These are phyloP conservation scores for Globisporangium iwayamae DNA, from an alignment of 352 stramenopile genomes.

Conservation along the genomic window DNA sequence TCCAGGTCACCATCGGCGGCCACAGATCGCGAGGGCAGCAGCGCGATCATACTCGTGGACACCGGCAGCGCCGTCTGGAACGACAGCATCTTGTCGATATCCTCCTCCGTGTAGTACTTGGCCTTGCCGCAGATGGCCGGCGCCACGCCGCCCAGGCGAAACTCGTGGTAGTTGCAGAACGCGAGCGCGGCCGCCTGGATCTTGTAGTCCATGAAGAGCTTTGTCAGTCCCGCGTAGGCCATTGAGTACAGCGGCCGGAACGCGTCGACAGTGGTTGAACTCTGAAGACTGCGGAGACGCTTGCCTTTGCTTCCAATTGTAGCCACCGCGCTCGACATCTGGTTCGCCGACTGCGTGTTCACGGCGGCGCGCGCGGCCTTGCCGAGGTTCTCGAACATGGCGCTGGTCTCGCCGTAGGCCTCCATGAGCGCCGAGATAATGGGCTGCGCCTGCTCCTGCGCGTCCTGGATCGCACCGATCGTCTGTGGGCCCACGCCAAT, in stretches of 20 bases:
- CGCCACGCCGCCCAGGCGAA: conserved; percentile 11
- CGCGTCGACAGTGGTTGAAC: background rate
- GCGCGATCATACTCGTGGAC: background rate
- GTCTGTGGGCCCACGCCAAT: background rate
- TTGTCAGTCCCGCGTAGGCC: conserved; percentile 12
- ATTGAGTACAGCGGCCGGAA: conserved; percentile 17
- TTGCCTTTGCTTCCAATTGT: background rate
- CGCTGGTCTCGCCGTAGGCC: background rate
- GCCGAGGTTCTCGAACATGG: background rate
- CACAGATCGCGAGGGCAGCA: background rate
- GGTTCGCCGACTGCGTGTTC: background rate
- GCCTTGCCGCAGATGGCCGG: conserved; percentile 11
- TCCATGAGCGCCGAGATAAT: background rate
- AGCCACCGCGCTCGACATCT: too few species aligned
- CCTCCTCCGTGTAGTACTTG: conserved; percentile 1
- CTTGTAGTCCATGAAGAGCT: conserved; percentile 15
- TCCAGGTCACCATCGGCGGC: background rate
- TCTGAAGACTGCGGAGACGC: background rate
- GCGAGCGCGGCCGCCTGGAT: conserved; percentile 17
- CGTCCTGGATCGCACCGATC: conserved; percentile 8
- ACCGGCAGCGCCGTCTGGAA: background rate
- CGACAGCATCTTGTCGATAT: conserved; percentile 3
- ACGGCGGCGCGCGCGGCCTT: background rate
- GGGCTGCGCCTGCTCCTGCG: background rate
- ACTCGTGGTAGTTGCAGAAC: conserved; percentile 23